phyloP scores from a whole-genome alignment of 2,329 filamentous ascomycete species.

The Ascochyta rabiei region DNA sequence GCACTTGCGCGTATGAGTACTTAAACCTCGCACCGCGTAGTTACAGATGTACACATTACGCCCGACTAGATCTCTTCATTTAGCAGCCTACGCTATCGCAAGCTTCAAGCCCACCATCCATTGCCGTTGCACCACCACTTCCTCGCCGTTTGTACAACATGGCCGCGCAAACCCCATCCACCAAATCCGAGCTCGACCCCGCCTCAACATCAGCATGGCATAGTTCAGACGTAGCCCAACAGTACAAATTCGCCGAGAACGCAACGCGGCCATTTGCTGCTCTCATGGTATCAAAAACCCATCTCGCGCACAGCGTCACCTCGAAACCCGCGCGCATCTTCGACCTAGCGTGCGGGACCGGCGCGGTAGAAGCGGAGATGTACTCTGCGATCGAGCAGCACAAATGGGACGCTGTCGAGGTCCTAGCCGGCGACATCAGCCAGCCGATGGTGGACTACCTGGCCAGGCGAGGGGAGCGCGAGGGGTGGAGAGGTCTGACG shows the following conservation, averaged over 20 bases:
- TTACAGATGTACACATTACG: no score
- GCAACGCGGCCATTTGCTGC: conserved; percentile 28
- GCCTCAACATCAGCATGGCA: conserved; percentile 1
- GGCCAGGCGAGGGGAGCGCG: conserved; percentile 13
- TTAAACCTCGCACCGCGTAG: neutral
- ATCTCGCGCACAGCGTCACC: conserved; percentile 6
- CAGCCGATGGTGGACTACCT: conserved; percentile 29
- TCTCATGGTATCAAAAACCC: conserved; percentile 11
- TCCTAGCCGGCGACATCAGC: conserved; percentile 34
- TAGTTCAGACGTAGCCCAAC: conserved; percentile 13
- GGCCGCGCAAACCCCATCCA: neutral
- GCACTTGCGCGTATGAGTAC: neutral
- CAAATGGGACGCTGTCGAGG: conserved; percentile 21
- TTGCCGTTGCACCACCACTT: neutral
- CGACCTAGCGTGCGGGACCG: conserved; percentile 37
- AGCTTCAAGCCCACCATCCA: neutral
- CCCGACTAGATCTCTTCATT: no score
- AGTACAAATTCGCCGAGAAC: conserved; percentile 27
- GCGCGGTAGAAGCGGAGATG: conserved; percentile 27
- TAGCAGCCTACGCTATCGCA: no score
- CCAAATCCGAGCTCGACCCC: neutral
- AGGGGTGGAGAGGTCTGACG: conserved; percentile 27
- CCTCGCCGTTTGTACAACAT: neutral
- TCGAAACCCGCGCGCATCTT: conserved; percentile 14
- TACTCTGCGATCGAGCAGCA: conserved; percentile 21